Evolutionary conservation across 495 filamentous ascomycete species (phyloP).

Genomic region (Xylaria sp.): DNA sequence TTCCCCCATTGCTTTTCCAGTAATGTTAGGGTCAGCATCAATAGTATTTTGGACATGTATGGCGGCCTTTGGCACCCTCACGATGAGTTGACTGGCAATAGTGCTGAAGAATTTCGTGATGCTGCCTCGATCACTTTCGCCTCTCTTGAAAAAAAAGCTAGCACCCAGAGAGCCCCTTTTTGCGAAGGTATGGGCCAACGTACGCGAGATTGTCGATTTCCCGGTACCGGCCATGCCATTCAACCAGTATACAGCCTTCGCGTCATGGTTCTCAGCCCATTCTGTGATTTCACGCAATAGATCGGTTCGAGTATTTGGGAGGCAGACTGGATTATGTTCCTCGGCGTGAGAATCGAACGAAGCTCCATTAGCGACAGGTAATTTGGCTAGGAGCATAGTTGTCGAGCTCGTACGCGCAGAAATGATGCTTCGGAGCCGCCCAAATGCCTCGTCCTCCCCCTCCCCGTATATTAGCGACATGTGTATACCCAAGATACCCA

Average conservation of each 20-base stretch:
- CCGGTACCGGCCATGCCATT: conserved; percentile 54
- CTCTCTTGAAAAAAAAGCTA: conserved; percentile 58
- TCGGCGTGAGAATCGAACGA: conserved; percentile 10
- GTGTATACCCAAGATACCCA: neutral
- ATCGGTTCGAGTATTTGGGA: conserved; percentile 40
- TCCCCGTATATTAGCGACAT: neutral
- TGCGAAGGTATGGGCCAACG: conserved; percentile 16
- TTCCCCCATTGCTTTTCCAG: no score
- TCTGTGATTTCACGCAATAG: conserved; percentile 34
- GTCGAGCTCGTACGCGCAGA: no score
- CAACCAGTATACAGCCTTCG: conserved; percentile 47
- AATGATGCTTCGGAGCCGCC: neutral
- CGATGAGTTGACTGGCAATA: no score
- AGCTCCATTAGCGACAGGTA: conserved; percentile 17
- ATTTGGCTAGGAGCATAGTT: no score
- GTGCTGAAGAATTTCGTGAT: conserved; percentile 47
- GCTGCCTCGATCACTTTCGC: conserved; percentile 46
- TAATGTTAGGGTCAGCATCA: no score
- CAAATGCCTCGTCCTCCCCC: neutral
- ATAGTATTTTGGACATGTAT: no score
- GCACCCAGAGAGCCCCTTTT: conserved; percentile 32
- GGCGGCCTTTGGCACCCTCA: no score
- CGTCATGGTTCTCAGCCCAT: neutral
- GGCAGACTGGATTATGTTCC: conserved; percentile 26
- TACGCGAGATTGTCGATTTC: conserved; percentile 41